These are phyloP conservation scores for Saksenaea oblongispora DNA, from an alignment of 371 early-diverging fungal genomes.

Conservation along the genomic window DNA sequence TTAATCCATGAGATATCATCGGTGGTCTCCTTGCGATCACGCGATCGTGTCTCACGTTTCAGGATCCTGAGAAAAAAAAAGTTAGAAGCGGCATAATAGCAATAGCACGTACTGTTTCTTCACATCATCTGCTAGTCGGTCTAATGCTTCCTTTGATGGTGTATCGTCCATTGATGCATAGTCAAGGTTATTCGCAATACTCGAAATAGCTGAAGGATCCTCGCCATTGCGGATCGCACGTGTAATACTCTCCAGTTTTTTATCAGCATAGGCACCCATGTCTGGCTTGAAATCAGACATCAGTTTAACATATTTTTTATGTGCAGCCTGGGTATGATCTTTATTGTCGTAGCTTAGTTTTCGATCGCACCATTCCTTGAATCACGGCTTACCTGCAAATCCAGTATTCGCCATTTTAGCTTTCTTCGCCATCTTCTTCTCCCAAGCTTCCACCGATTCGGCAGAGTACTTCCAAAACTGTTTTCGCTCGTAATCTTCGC, in stretches of 20 bases:
- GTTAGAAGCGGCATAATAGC: not conserved
- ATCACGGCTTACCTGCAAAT: slow-evolving; percentile 68
- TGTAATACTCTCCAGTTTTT: slow-evolving; percentile 54
- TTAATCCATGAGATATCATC: slow-evolving; percentile 96
- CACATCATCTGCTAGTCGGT: slow-evolving; percentile 73
- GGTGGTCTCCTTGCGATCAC: slow-evolving; percentile 69
- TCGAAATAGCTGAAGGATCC: slow-evolving; percentile 56
- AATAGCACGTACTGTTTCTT: slow-evolving; percentile 70
- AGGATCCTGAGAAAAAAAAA: slow-evolving; percentile 50
- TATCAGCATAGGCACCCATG: slow-evolving; percentile 69
- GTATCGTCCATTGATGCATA: slow-evolving; percentile 65
- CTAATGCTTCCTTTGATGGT: slow-evolving; percentile 68
- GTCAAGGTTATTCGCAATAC: slow-evolving; percentile 70
- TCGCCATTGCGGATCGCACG: slow-evolving; percentile 41
- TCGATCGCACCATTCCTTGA: no score
- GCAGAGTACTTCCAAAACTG: slow-evolving; percentile 84
- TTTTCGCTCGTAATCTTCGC: slow-evolving; percentile 82
- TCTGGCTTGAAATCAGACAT: slow-evolving; percentile 85
- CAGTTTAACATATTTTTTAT: slow-evolving; percentile 82
- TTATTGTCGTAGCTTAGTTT: not conserved
- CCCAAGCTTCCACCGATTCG: slow-evolving; percentile 87
- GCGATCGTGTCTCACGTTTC: slow-evolving; percentile 70
- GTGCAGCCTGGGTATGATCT: slow-evolving; percentile 86
- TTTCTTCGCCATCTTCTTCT: slow-evolving; percentile 75
- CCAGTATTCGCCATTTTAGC: slow-evolving; percentile 68